phyloP scores from a whole-genome alignment of 2,329 filamentous ascomycete species.

The Aspergillus felis region DNA sequence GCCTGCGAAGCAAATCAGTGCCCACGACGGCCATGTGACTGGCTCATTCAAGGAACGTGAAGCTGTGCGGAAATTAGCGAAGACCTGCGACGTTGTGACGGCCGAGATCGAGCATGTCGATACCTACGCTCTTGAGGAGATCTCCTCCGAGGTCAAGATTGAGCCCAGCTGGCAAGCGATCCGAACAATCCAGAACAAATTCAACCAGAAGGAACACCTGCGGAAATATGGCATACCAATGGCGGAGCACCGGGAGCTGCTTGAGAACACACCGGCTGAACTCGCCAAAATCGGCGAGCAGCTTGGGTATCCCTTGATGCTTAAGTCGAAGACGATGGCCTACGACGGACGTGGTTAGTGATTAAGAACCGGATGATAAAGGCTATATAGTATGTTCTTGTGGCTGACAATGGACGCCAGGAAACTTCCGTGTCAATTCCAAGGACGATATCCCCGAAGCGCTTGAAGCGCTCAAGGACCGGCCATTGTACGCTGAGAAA shows the following conservation, averaged over 20 bases:
- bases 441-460: conserved; percentile 62
- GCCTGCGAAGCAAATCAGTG: conserved; percentile 82
- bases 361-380: too few relatives aligned
- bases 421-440: conserved; percentile 63
- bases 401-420: conserved; percentile 28
- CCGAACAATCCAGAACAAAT: conserved; percentile 91
- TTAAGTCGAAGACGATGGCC: conserved; percentile 84
- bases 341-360: conserved; percentile 79
- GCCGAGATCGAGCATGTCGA: conserved; percentile 96
- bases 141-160: conserved; percentile 63
- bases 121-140: conserved; percentile 81
- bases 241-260: conserved; percentile 65
- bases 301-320: conserved; percentile 82
- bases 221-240: conserved; percentile 64
- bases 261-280: conserved; percentile 55
- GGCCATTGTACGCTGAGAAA: conserved; percentile 82
- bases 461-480: conserved; percentile 61
- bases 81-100: conserved; percentile 73
- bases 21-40: conserved; percentile 67
- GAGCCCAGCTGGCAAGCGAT: conserved; percentile 85
- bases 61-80: conserved; percentile 75
- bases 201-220: conserved; percentile 79
- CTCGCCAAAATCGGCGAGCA: conserved; percentile 60
- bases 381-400: background rate
- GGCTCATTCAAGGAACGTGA: conserved; percentile 84